Base-by-base conservation (phyloP, 2,329 filamentous ascomycete species). In the Monilinia aucupariae region DNA sequence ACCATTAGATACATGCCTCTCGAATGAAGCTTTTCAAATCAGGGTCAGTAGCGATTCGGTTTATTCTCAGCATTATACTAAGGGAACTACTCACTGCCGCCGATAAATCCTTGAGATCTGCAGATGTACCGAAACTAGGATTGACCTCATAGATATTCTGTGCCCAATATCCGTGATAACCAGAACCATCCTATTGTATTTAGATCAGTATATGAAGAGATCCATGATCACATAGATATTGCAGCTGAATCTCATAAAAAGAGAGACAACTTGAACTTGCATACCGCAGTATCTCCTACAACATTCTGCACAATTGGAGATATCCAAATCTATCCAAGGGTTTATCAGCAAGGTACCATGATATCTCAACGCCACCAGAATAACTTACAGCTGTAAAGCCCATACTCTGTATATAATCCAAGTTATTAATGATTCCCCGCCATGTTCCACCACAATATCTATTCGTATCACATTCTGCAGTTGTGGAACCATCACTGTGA, bases 131-230 rank as follows among this genome's bases (percentile, higher is more conserved):
- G 62, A 81, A 82, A 64, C 81, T 78, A 2, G 73, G 69, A 68
- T 83, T 82, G 51, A 82, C 66, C 0, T 72, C 62, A 62, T 81
- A 78, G n/a, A 82, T 72, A 65, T 82, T 75, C 65, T 78, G 69
- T 0, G 75, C 76, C 78, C 78, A 80, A 67, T 79, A 80, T 7
- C 78, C 78, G 67, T 80, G 78, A 61, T 78, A 80, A 5, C 76
- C 68, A 20, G 72, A 68, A 41, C 77, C 77, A 54, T 77, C 74
- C 34, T 62, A 32, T 27, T 22, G 10, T 3, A 9, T 48, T 20
- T 8, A 5, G 20, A 22, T 59, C 48, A 59, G 47, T 48, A 12
- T 45, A 53, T 32, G 32, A 30, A 53, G 25, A 1, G 37, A 39
- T 39, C 9, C 15, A 17, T 39, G 15, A 39, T 15, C 13, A 12